A percentile compares a stretch with the other conserved stretches of the same genome.
phyloP scores from a whole-genome alignment of 306 rosid species.

The Abrus pulchellus region DNA sequence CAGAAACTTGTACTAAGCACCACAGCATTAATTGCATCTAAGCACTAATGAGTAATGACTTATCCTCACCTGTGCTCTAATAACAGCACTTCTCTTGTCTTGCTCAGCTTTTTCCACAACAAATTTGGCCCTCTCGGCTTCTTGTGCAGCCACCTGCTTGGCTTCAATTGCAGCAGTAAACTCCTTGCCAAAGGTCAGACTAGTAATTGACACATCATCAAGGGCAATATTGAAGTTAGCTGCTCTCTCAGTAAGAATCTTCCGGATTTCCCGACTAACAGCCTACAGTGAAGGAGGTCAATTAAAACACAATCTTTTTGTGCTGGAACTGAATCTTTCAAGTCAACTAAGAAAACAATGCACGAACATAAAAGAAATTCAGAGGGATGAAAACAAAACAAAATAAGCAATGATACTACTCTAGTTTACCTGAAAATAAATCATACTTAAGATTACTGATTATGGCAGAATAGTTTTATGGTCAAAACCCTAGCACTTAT shows the following conservation, averaged over 20 bases:
- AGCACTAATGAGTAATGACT: constrained; percentile 16
- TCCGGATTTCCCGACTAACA: constrained; percentile 89
- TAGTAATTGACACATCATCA: constrained; percentile 89
- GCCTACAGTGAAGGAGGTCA: constrained; percentile 58
- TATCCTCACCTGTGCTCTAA: constrained; percentile 83
- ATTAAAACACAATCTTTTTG: background rate
- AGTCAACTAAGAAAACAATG: constrained; percentile 29
- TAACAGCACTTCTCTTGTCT: constrained; percentile 87
- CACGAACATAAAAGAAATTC: background rate
- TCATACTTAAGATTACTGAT: background rate
- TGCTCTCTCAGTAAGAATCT: constrained; percentile 83
- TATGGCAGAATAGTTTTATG: constrained; percentile 16
- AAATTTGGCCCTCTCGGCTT: constrained; percentile 95
- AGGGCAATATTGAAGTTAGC: constrained; percentile 83
- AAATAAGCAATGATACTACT: constrained; percentile 2
- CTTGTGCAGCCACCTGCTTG: constrained; percentile 97
- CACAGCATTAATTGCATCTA: background rate
- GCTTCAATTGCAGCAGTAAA: constrained; percentile 93
- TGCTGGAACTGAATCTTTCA: constrained; percentile 15
- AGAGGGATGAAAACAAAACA: background rate
- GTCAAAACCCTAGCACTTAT: background rate
- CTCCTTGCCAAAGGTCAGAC: constrained; percentile 86
- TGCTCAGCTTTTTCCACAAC: constrained; percentile 93
- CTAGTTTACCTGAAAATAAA: background rate
- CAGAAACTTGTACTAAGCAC: constrained; percentile 25